Evolutionary conservation across 2,329 filamentous ascomycete species (phyloP).

Genomic region (Teratosphaeria destructans): DNA sequence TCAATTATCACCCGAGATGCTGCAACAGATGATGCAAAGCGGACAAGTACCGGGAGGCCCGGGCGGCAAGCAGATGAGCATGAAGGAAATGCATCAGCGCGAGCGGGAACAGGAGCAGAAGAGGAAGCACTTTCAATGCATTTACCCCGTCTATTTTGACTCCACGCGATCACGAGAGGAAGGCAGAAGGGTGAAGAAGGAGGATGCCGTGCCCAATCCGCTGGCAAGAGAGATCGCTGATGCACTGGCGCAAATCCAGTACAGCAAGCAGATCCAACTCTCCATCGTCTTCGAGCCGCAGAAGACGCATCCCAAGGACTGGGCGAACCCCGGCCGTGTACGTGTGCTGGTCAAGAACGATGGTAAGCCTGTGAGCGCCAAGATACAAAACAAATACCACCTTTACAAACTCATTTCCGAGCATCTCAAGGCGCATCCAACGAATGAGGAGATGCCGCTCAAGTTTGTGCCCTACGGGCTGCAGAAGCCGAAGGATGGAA

Average conservation of each 20-base stretch:
- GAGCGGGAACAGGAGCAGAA: conserved; percentile 42
- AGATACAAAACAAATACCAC: conserved; percentile 70
- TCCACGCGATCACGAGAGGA: conserved; percentile 60
- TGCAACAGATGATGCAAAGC: conserved; percentile 15
- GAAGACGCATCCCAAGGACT: conserved; percentile 92
- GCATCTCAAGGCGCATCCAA: conserved; percentile 69
- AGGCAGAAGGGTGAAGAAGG: conserved; percentile 65
- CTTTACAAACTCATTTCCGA: conserved; percentile 71
- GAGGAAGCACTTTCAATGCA: conserved; percentile 69
- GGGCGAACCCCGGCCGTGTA: conserved; percentile 89
- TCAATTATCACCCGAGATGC: conserved; percentile 12
- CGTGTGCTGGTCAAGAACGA: conserved; percentile 59
- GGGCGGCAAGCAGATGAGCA: conserved; percentile 26
- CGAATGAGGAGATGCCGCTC: conserved; percentile 60
- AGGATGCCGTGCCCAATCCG: conserved; percentile 70
- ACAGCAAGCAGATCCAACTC: conserved; percentile 34
- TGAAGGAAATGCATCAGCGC: conserved; percentile 18
- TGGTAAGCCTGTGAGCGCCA: conserved; percentile 38
- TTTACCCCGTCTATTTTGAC: conserved; percentile 97
- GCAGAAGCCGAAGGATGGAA: conserved; percentile 50
- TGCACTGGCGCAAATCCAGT: conserved; percentile 58
- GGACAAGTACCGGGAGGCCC: conserved; percentile 1
- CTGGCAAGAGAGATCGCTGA: conserved; percentile 81
- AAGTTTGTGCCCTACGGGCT: conserved; percentile 64
- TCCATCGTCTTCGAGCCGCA: conserved; percentile 76